phyloP scores from a whole-genome alignment of 768 basidiomycete genomes.

The Exsudoporus frostii region DNA sequence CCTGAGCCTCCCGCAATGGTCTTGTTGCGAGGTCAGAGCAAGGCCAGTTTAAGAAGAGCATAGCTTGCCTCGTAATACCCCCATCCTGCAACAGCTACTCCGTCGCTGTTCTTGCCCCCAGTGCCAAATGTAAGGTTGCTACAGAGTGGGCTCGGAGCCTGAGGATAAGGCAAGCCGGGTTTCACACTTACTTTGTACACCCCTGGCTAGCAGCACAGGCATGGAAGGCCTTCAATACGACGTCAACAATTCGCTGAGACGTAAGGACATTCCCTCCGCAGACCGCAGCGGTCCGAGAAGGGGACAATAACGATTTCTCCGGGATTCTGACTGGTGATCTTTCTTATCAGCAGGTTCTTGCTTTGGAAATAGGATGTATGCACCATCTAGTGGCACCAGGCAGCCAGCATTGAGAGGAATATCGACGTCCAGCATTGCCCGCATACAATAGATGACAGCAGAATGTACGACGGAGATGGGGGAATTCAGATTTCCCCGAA shows the following conservation, averaged over 20 bases:
- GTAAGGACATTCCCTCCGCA: constrained; percentile 93
- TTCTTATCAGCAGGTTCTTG: not conserved
- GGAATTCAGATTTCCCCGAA: constrained; percentile 80
- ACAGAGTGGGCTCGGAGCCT: not conserved
- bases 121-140: constrained; percentile 89
- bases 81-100: constrained; percentile 76
- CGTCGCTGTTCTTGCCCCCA: constrained; percentile 83
- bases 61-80: constrained; percentile 76
- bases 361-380: constrained; percentile 15
- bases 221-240: constrained; percentile 88
- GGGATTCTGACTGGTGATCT: constrained; percentile 67
- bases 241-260: constrained; percentile 91
- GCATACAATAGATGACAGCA: constrained; percentile 87
- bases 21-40: constrained; percentile 25
- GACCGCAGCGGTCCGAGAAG: constrained; percentile 84
- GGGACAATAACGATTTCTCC: constrained; percentile 70
- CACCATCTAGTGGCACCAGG: constrained; percentile 79
- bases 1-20: constrained; percentile 95
- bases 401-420: constrained; percentile 96
- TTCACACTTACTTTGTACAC: constrained; percentile 72
- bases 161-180: not conserved
- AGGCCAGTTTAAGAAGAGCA: not conserved
- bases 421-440: constrained; percentile 78
- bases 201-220: constrained; percentile 93
- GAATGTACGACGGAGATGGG: constrained; percentile 86